phyloP scores from a whole-genome alignment of 2,329 filamentous ascomycete species.

The Xylariaceae sp. region DNA sequence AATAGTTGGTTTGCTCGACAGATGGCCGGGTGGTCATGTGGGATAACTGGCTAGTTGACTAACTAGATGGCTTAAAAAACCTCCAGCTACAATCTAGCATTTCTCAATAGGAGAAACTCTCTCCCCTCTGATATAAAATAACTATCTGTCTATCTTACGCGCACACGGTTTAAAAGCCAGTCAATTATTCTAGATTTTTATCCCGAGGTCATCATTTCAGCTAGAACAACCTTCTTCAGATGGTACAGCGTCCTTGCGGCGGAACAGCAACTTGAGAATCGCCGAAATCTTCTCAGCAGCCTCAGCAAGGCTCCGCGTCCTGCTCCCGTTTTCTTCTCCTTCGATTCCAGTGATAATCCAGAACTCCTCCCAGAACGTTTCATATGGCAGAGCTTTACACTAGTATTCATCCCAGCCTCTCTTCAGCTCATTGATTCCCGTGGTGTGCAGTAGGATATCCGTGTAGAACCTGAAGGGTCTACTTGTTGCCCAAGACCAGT shows the following conservation, averaged over 20 bases:
- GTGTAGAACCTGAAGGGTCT: conserved; percentile 32
- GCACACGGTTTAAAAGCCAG: too few relatives aligned
- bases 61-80: too few relatives aligned
- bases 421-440: conserved; percentile 34
- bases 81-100: too few relatives aligned
- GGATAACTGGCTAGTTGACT: too few relatives aligned
- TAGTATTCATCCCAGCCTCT: conserved; percentile 40
- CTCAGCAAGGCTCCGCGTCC: conserved; percentile 30
- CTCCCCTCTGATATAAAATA: too few relatives aligned
- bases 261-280: conserved; percentile 37
- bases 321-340: conserved; percentile 25
- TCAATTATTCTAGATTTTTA: too few relatives aligned
- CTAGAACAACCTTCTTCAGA: conserved; percentile 14
- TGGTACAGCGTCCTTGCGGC: conserved; percentile 34
- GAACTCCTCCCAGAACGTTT: conserved; percentile 40
- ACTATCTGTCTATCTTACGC: too few relatives aligned
- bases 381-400: conserved; percentile 28
- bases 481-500: conserved; percentile 38
- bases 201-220: too few relatives aligned
- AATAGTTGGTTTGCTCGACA: too few relatives aligned
- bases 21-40: too few relatives aligned
- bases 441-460: conserved; percentile 34
- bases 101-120: too few relatives aligned
- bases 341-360: conserved; percentile 33
- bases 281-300: conserved; percentile 35